Base-by-base conservation (phyloP, 805 yeast genomes). In the Candida koratica region DNA sequence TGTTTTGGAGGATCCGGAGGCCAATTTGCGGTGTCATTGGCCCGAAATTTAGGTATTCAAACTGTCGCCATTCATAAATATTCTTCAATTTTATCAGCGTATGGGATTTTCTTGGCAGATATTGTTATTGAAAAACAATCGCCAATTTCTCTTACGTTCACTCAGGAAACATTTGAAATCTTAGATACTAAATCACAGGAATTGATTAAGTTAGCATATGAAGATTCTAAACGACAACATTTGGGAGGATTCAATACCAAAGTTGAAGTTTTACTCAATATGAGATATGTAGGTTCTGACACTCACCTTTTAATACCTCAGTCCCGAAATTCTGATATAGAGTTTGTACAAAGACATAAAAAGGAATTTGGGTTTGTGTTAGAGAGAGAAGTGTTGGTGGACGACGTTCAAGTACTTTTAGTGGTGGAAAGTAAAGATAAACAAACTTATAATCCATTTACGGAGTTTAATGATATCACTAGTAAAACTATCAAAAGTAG, bases 271-370 rank as follows among this genome's bases (percentile, higher is more conserved):
- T 84, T 73, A 47, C 61, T 88, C 43, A 88, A 88, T 53, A 63
- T 88, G 69, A 71, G 94, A 51, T 89, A 84, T 53, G 77, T 77
- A 43, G 96, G 96, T 6, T 82, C 95, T n/a, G 96, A 89, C 51
- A 83, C 96, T 2, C 80, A 83, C 26, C 61, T 89, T 43, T 82
- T 88, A 84, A 76, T 84, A n/a, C 58, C 58, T 14, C 57, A 60
- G 30, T 46, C 47, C 17, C 46, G 55, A 41, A 45, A 56, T 38
- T 52, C 58, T 10, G 55, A 45, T 22, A 22, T 32, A 8, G 39
- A 39, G 25, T 63, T 63, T 37, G 41, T 61, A 5, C 42, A 39
- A 10, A 52, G 58, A 40, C 69, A 63, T 37, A 44, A 47, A 32
- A 44, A 37, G 17, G 69, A 63, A 36, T 63, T 61, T 44, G 69